Base-by-base conservation (phyloP, 768 basidiomycete species). In the Leccinum subtestaceum region DNA sequence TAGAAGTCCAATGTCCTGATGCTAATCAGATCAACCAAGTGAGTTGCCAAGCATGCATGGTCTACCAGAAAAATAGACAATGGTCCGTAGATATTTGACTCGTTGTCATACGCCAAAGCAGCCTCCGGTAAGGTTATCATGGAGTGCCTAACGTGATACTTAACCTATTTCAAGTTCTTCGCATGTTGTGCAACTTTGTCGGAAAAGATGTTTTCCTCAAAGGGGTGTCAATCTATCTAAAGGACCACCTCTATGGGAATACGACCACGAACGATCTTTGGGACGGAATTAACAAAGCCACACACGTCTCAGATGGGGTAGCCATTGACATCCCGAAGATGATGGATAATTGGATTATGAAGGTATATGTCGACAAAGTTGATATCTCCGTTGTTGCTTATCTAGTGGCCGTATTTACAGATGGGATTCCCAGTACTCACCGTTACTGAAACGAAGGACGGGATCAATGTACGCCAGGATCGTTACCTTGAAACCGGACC, bases 341-440 rank as follows among this genome's bases (percentile, higher is more conserved):
- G 65, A 95, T 98, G 91, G 84, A 91, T 59, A 89, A 88, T 70
- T 99, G 95, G 96, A 88, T 93, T 40, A 82, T 84, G 55, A 90
- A 93, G 80, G 88, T 85, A 61, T 8, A 11, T 48, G 4, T 57
- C 15, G 10, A 27, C 11, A 45, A n/a, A 43, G 29, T 36, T 23
- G 27, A 23, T 50, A 19, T 49, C n/a, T 40, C 32, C 21, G 1
- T 46, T 50, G 13, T 5, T 27, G 38, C 13, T 43, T 31, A 61
- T 12, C 9, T 12, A 46, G 32, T 58, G 47, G 21, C 7, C 32
- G 45, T 17, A n/a, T 23, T 34, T 36, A 49, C 51, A 81, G 82
- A 79, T 84, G 58, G 97, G 97, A 15, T 98, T 88, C 78, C 97
- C 97, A 1, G 86, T 98, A 25, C 72, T 98, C 56, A 89, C 85